A percentile compares a stretch with the other conserved stretches of the same genome.
Conservation (phyloP, 1,284 basidiomycete species). For the Papiliotrema terrestris region DNA sequence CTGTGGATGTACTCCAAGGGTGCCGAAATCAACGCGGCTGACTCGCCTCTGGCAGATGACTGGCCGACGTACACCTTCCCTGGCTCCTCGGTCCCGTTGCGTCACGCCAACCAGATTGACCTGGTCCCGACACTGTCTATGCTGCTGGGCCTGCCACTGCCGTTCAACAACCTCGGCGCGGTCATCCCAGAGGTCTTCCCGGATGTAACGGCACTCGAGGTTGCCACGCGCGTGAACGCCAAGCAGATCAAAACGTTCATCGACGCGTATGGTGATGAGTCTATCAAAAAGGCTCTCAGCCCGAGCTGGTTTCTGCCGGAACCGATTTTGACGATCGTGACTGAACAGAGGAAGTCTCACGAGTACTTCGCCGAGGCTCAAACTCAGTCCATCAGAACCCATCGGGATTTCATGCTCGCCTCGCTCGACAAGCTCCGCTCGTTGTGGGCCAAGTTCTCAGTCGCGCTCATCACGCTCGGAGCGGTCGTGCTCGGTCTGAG, state of each 20-base stretch:
- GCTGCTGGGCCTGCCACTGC: slow-evolving; percentile 88
- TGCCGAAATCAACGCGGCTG: slow-evolving; percentile 52
- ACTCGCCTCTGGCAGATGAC: slow-evolving; percentile 24
- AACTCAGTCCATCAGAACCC: slow-evolving; percentile 17
- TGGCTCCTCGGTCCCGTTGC: slow-evolving; percentile 56
- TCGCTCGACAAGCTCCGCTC: slow-evolving; percentile 70
- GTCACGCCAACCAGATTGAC: slow-evolving; percentile 88
- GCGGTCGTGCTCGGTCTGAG: slow-evolving; percentile 48
- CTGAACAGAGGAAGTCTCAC: not conserved
- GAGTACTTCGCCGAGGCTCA: slow-evolving; percentile 2
- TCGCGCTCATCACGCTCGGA: slow-evolving; percentile 68
- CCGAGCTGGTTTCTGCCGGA: slow-evolving; percentile 12
- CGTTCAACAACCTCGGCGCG: slow-evolving; percentile 90
- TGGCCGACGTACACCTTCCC: slow-evolving; percentile 61
- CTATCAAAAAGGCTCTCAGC: slow-evolving; percentile 64
- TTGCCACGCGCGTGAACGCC: slow-evolving; percentile 69
- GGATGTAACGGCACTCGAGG: slow-evolving; percentile 51
- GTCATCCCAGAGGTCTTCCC: slow-evolving; percentile 86
- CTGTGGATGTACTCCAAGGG: slow-evolving; percentile 85
- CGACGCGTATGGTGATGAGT: slow-evolving; percentile 68
- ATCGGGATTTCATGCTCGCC: slow-evolving; percentile 57
- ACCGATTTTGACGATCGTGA: not conserved
- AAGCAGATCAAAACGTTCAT: slow-evolving; percentile 76
- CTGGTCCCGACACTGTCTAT: slow-evolving; percentile 85
- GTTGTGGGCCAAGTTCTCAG: slow-evolving; percentile 94